phyloP scores from a whole-genome alignment of 1,284 basidiomycete genomes.

The Golubevia sp. region DNA sequence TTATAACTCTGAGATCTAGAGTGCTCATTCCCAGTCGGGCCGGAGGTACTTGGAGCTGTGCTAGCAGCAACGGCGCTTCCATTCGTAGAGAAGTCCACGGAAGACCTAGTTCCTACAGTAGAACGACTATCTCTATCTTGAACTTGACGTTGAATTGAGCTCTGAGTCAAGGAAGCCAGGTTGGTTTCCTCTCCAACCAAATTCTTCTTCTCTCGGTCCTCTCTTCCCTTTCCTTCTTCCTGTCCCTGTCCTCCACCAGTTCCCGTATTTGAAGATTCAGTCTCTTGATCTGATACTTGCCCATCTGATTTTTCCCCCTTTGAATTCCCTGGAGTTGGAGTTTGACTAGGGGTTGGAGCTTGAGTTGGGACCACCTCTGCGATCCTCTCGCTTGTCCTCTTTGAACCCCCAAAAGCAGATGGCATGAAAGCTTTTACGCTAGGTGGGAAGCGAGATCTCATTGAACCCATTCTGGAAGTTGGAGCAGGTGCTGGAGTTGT shows the following conservation, averaged over 20 bases:
- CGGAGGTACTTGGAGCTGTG: slow-evolving; percentile 32
- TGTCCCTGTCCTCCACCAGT: not conserved
- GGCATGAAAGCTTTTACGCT: slow-evolving; percentile 56
- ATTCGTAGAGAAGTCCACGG: slow-evolving; percentile 33
- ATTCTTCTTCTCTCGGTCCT: not conserved
- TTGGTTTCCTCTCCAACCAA: not conserved
- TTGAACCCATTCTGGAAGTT: slow-evolving; percentile 24
- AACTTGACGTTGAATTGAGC: not conserved
- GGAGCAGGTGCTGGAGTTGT: not conserved
- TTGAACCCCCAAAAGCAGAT: slow-evolving; percentile 41
- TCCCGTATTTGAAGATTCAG: not conserved
- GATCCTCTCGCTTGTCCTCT: slow-evolving; percentile 47
- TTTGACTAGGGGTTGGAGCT: not conserved
- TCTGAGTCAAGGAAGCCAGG: not conserved
- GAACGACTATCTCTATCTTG: slow-evolving; percentile 43
- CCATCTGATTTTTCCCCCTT: not conserved
- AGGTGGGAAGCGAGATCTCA: slow-evolving; percentile 51
- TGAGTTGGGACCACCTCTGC: slow-evolving; percentile 22
- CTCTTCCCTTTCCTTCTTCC: not conserved
- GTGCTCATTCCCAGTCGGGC: slow-evolving; percentile 8
- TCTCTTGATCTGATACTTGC: not conserved
- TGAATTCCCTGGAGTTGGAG: slow-evolving; percentile 1
- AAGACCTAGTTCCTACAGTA: slow-evolving; percentile 42
- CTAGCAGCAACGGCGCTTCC: slow-evolving; percentile 42
- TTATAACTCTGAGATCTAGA: not conserved